Evolutionary conservation across 495 filamentous ascomycete genomes (phyloP), one percentile per base, ranked within the genome.

Genomic region (Polyplosphaeria fusca): DNA sequence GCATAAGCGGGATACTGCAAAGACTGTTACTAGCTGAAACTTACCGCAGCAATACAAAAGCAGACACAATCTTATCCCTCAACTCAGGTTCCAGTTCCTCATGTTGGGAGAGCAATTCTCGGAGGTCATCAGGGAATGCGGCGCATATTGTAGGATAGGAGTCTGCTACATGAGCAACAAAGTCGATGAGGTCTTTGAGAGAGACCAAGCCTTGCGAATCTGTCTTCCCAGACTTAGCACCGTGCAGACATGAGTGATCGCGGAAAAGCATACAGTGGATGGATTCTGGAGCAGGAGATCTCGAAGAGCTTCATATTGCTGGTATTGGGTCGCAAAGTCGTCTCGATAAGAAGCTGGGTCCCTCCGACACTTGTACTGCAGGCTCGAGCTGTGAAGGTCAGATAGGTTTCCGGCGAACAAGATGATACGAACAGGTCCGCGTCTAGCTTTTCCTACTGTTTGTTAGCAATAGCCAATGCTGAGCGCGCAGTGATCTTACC

Each of bases 371-470:
- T 94, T 91, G 76, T 93, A 85, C 72, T 95, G 91, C 32, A 95
- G 70, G 71, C 87, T 91, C 44, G 88, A 80, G 79, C n/a, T n/a
- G n/a, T n/a, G n/a, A n/a, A n/a, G n/a, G n/a, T n/a, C n/a, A n/a
- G n/a, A n/a, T n/a, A n/a, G n/a, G n/a, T n/a, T n/a, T n/a, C n/a
- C n/a, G n/a, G n/a, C n/a, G n/a, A n/a, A n/a, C n/a, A n/a, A n/a
- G n/a, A n/a, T n/a, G n/a, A n/a, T n/a, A n/a, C n/a, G n/a, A n/a
- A n/a, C n/a, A 95, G 69, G 69, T 96, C 90, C 25, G 89, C 91
- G 65, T 96, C 91, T 63, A 94, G 84, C 79, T 96, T 96, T 74
- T 96, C 91, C n/a, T n/a, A n/a, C n/a, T n/a, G n/a, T n/a, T n/a
- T n/a, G n/a, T n/a, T n/a, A n/a, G n/a, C n/a, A n/a, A n/a, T n/a